Conservation (phyloP, 2,329 filamentous ascomycete species). For the Trichoderma afroharzianum region DNA sequence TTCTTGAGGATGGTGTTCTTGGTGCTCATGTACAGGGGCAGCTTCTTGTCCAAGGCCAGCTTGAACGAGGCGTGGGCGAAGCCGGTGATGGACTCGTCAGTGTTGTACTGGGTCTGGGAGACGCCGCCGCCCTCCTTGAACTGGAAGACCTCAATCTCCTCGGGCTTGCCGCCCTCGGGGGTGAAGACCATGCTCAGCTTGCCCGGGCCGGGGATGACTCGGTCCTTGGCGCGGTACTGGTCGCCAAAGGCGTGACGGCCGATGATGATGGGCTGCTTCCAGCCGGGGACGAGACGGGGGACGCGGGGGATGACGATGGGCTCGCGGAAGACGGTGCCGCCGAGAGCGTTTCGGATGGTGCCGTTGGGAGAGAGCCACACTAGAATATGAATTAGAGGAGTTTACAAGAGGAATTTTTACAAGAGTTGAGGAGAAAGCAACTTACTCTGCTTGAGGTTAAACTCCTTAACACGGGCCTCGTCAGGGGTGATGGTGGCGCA, state of each 20-base stretch:
- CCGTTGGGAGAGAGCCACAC: conserved; percentile 99
- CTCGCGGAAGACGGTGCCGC: conserved; percentile 97
- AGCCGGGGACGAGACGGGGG: conserved; percentile 89
- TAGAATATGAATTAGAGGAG: conserved; percentile 32
- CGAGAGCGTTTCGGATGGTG: conserved; percentile 71
- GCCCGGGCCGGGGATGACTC: conserved; percentile 75
- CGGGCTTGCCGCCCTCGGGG: conserved; percentile 70
- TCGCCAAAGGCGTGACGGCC: conserved; percentile 97
- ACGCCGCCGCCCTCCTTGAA: conserved; percentile 85
- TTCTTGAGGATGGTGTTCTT: conserved; percentile 99
- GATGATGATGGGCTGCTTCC: conserved; percentile 99
- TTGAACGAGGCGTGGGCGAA: conserved; percentile 98
- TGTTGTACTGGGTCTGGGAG: conserved; percentile 97
- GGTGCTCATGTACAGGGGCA: conserved; percentile 99
- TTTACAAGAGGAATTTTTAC: background rate
- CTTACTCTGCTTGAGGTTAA: conserved; percentile 96
- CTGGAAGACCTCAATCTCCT: conserved; percentile 85
- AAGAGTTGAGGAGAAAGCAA: background rate
- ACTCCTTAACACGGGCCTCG: conserved; percentile 93
- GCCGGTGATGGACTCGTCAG: conserved; percentile 86
- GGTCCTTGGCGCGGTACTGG: conserved; percentile 96
- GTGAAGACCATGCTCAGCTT: conserved; percentile 95
- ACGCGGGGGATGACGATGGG: conserved; percentile 95
- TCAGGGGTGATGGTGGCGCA: conserved; percentile 99
- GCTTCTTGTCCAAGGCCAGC: conserved; percentile 78